Evolutionary conservation across 768 basidiomycete genomes (phyloP), one percentile per base, ranked within the genome.

Genomic region (Tubosaeta sp.): DNA sequence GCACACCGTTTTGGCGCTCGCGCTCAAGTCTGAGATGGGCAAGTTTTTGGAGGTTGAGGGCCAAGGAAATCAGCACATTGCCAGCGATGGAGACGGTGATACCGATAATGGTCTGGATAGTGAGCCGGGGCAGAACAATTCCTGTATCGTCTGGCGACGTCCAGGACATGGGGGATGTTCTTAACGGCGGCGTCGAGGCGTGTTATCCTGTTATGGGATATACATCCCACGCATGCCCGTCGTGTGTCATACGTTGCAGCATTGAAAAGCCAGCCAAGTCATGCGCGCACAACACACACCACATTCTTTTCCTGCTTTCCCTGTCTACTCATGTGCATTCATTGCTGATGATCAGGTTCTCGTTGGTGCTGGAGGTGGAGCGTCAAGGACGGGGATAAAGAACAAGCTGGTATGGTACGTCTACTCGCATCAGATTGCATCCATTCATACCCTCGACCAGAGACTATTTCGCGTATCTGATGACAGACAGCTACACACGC

Each of bases 1-100:
- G 16, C 32, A 34, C 44, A 45, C 40, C 35, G 12, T 52, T 48
- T 59, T 67, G 64, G 65, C 54, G 57, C 49, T 63, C 66, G 25
- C 62, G 71, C 57, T 82, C 81, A 29, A 88, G 73, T 25, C 86
- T 78, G 57, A 79, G 77, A 71, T 95, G 94, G 2, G 92, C 92
- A 16, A 95, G 79, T 65, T 96, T 97, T 70, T 98, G 94, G 30
- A 89, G 73, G 70, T 96, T 96, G 55, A 98, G 77, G 14, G 92
- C 94, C 21, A 94, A 77, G 10, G 88, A 90, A 55, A 97, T 93
- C 54, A 96, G 79, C 11, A 94, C 70, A 63, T 95, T 95, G 29
- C 94, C 94, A 8, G 77, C 74, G 49, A 95, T 80, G 4, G 93
- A 87, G 31, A 94, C 82, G 5, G 77, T 75, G 31, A 97, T 94